Evolutionary conservation across 2,329 filamentous ascomycete species (phyloP), one percentile per base, ranked within the genome.

Genomic region (Cytospora schulzeri): DNA sequence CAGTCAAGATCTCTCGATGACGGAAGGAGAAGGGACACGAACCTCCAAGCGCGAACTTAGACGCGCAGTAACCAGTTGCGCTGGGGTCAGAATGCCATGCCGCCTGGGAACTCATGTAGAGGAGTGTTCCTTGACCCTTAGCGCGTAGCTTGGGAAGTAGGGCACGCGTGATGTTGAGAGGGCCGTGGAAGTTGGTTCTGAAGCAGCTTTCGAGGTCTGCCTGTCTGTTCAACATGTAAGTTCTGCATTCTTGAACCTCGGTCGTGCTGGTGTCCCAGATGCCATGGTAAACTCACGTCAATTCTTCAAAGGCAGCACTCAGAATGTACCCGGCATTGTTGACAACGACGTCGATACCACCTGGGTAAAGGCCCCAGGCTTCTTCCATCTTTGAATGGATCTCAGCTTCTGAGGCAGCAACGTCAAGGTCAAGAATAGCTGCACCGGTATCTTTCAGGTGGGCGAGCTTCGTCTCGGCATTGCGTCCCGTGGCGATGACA

Each of bases 401-500:
- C 4, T 62, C 60, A 1, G 65, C 62, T 22, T 67, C 59, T 1
- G 72, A 59, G 0, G 62, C 35, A 0, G 73, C 63, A 3, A 75
- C 72, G n/a, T 74, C 71, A 1, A 76, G 70, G 26, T 74, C 71
- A 1, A 74, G 53, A 26, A 74, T 73, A 35, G 68, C 69, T 0
- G 73, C 71, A 54, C 70, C 74, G 6, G 73, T 75, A 19, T 72
- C 70, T 57, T 74, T 70, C 41, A 81, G 76, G n/a, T 78, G 70
- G 35, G 71, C 60, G 4, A 77, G 72, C n/a, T 68, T 75, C 11
- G 56, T 68, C 3, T 75, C 73, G 0, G 75, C 74, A 22, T 76
- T 72, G 5, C 78, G 77, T 0, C 77, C 78, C 0, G 78, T 79
- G 0, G 79, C 78, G 59, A 80, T 76, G 19, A 79, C 75, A 19